Base-by-base conservation (phyloP, 257 asterid species). In the Solanum chmielewskii region DNA sequence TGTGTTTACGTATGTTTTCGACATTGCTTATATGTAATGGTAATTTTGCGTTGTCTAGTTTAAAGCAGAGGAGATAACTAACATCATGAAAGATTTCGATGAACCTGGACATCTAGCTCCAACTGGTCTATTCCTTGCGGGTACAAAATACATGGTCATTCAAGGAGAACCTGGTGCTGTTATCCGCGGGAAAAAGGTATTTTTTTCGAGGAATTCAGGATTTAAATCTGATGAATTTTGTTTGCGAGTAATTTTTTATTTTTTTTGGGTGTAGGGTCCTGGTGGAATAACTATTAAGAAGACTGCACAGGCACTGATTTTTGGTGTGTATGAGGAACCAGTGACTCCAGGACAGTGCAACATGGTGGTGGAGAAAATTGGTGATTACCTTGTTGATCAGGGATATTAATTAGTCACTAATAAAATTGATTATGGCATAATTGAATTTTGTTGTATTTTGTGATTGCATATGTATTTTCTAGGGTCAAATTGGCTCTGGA, bases 121-220 rank as follows among this genome's bases (percentile, higher is more conserved):
- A 8, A 91, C 90, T 3, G 94, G 96, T 9, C 77, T 93, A 56
- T 85, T 62, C 81, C 84, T 93, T 3, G 93, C 59, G 5, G 94
- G 94, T 27, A 21, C 81, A 78, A 93, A 93, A 89, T 93, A 93
- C 89, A 92, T 93, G 94, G 95, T 92, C 68, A 93, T 93, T 74
- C 94, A 92, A 90, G 95, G 95, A 60, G 95, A 93, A 88, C 91
- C 95, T 16, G 87, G 89, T 1, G 95, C 94, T 31, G 94, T 93
- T 74, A 90, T 93, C 41, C 94, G 95, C 68, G 95, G 95, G 69
- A 93, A 93, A 92, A 93, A 93, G 96, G 96, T 93, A 87, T 14
- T 1, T 41, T 1, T 41, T 2, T 11, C 2, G 5, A 6, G 11
- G 29, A 11, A 5, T 35, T 73, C 10, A 73, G 0, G 2, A 73